These are phyloP conservation scores for Kwoniella sp. DNA, from an alignment of 768 basidiomycete species.

Conservation along the genomic window DNA sequence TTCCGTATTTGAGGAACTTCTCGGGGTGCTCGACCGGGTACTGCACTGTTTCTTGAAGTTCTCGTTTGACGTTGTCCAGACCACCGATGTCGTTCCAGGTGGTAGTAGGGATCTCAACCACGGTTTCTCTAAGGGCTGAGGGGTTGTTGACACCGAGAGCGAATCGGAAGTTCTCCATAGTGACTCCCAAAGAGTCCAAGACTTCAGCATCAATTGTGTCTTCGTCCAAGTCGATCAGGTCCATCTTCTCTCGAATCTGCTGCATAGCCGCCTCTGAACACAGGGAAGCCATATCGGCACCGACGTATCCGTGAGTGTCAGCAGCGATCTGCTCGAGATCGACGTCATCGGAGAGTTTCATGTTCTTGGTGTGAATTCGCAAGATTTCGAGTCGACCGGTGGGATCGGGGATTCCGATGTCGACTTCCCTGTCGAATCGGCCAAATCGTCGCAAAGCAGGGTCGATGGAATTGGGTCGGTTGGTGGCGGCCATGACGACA, in stretches of 20 bases:
- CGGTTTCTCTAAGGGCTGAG: constrained; percentile 96
- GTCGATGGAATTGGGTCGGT: constrained; percentile 95
- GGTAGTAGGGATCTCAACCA: constrained; percentile 97
- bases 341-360: constrained; percentile 96
- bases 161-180: constrained; percentile 99
- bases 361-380: constrained; percentile 99
- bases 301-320: constrained; percentile 99
- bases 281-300: constrained; percentile 93
- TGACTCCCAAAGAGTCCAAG: constrained; percentile 96
- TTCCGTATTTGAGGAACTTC: constrained; percentile 99
- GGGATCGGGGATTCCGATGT: constrained; percentile 98
- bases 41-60: constrained; percentile 98
- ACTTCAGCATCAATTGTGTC: constrained; percentile 99
- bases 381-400: constrained; percentile 98
- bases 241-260: constrained; percentile 99
- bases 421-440: constrained; percentile 98
- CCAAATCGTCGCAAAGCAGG: constrained; percentile 98
- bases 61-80: constrained; percentile 98
- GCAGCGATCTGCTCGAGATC: constrained; percentile 98
- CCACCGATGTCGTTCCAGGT: constrained; percentile 99
- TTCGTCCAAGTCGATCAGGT: constrained; percentile 60
- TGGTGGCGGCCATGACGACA: constrained; percentile 95
- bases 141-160: constrained; percentile 97
- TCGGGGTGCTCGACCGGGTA: constrained; percentile 99
- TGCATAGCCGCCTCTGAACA: constrained; percentile 99